These are phyloP conservation scores for Globisporangium canariense DNA, from an alignment of 352 stramenopile species.

Conservation along the genomic window DNA sequence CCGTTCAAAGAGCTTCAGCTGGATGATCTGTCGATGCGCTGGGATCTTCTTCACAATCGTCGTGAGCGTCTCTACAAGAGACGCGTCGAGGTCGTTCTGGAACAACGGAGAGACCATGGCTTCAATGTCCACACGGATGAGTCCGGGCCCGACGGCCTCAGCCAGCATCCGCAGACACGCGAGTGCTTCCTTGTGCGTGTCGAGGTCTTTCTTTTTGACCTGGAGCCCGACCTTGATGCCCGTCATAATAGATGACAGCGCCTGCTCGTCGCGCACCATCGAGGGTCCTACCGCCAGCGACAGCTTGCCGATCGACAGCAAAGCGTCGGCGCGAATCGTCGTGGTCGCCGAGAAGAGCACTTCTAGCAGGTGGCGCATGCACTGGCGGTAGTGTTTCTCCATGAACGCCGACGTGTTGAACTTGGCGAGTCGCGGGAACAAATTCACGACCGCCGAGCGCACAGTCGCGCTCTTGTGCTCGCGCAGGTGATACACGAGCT, in stretches of 20 bases:
- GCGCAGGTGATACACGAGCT: conserved; percentile 71
- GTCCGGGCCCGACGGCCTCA: conserved; percentile 61
- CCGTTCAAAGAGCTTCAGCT: conserved; percentile 83
- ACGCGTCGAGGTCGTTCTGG: conserved; percentile 78
- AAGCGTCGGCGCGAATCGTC: conserved; percentile 68
- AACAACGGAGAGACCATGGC: conserved; percentile 79
- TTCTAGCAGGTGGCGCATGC: conserved; percentile 83
- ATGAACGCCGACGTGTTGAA: conserved; percentile 87
- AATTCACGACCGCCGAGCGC: conserved; percentile 77
- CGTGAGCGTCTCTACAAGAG: conserved; percentile 77
- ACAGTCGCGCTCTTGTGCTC: conserved; percentile 80
- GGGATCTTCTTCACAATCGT: conserved; percentile 86
- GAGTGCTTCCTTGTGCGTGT: conserved; percentile 83
- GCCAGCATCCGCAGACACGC: conserved; percentile 81
- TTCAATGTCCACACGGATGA: conserved; percentile 80
- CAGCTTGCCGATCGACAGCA: conserved; percentile 85
- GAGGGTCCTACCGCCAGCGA: conserved; percentile 75
- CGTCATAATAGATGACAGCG: conserved; percentile 80
- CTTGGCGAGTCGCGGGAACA: conserved; percentile 84
- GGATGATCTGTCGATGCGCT: conserved; percentile 67
- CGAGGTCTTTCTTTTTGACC: conserved; percentile 78
- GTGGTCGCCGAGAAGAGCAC: conserved; percentile 78
- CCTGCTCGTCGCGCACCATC: conserved; percentile 73
- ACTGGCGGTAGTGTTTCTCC: conserved; percentile 77
- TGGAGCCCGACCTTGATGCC: conserved; percentile 84